Percentiles rank a stretch among this genome's conserved stretches.
Evolutionary conservation across 2,329 filamentous ascomycete species (phyloP).

Genomic region (Ambrosiella cleistominuta): DNA sequence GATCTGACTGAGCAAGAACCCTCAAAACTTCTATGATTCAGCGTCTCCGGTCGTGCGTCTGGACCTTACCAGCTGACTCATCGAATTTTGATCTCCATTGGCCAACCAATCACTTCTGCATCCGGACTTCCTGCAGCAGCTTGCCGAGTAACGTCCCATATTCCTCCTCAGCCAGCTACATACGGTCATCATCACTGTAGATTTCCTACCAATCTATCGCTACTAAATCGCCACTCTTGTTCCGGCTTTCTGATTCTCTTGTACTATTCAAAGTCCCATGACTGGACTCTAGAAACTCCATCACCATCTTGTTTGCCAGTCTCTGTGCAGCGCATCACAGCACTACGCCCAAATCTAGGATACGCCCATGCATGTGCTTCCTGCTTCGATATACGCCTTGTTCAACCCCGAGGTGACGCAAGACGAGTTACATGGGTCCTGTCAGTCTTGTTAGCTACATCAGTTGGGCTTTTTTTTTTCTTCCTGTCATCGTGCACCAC

Average conservation of each 20-base stretch:
- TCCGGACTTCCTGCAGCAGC: neutral
- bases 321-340: neutral
- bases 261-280: neutral
- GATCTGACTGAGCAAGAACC: neutral
- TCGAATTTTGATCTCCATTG: neutral
- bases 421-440: neutral
- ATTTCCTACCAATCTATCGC: too few relatives aligned
- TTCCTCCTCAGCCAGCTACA: too few relatives aligned
- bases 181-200: too few relatives aligned
- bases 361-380: neutral
- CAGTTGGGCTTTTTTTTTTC: neutral
- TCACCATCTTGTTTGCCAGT: neutral
- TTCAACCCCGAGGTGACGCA: conserved; percentile 1
- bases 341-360: neutral
- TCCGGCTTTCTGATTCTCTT: neutral
- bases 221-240: neutral
- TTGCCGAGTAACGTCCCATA: neutral
- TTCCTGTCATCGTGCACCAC: neutral
- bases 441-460: neutral
- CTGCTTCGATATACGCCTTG: neutral
- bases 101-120: neutral
- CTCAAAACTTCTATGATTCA: neutral
- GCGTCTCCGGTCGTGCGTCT: neutral
- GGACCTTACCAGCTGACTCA: neutral
- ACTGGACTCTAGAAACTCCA: neutral